A percentile compares a stretch with the other conserved stretches of the same genome.
phyloP scores from a whole-genome alignment of 176 grass and related monocot species.

The Carex pumila region DNA sequence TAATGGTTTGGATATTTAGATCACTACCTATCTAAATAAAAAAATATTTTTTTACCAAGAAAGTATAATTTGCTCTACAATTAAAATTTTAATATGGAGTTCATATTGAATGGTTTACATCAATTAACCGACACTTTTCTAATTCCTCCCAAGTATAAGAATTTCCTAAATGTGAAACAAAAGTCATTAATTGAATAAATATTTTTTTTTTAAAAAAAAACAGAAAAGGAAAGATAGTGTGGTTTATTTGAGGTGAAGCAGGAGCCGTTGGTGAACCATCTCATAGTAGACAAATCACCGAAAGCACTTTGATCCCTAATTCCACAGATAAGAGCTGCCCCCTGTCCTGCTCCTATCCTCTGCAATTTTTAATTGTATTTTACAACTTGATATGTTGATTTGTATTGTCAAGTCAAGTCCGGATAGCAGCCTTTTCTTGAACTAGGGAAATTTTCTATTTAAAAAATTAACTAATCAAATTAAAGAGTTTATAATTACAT shows the following conservation, averaged over 20 bases:
- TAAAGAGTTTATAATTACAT: too few species aligned
- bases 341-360: not conserved
- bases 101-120: too few species aligned
- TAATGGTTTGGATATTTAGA: too few species aligned
- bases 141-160: not conserved
- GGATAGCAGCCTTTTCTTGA: too few species aligned
- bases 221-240: not conserved
- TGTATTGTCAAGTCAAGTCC: not conserved
- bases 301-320: conserved; percentile 16
- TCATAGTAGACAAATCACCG: not conserved
- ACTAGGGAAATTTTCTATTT: too few species aligned
- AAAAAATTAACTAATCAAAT: too few species aligned
- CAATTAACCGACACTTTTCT: not conserved
- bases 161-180: not conserved
- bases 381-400: not conserved
- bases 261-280: not conserved
- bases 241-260: not conserved
- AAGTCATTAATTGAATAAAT: not conserved
- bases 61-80: too few species aligned
- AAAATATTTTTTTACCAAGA: too few species aligned
- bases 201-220: not conserved
- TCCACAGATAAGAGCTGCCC: not conserved
- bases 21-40: too few species aligned
- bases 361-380: not conserved
- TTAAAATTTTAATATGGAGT: too few species aligned